Percentiles rank a stretch among this genome's conserved stretches.
phyloP scores from a whole-genome alignment of 2,329 filamentous ascomycete species.

The Lasiodiplodia sp. region DNA sequence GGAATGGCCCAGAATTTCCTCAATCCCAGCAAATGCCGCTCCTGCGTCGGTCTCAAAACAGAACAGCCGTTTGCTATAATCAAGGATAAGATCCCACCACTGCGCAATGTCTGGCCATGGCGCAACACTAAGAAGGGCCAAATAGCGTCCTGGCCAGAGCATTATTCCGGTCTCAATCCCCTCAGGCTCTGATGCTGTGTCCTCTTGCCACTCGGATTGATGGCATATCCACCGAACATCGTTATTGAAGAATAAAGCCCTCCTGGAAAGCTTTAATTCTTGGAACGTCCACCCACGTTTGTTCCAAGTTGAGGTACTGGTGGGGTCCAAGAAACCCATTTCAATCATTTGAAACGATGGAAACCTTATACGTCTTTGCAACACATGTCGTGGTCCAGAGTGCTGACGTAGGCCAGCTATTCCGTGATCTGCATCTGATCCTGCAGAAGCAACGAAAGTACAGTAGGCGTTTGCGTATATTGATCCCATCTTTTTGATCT shows the following conservation, averaged over 20 bases:
- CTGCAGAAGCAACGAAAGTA: not conserved
- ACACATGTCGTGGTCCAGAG: not conserved
- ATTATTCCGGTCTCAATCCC: too few relatives aligned
- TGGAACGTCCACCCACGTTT: not conserved
- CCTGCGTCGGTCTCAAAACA: too few relatives aligned
- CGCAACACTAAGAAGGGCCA: too few relatives aligned
- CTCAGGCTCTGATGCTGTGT: not conserved
- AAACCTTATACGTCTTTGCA: not conserved
- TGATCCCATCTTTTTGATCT: not conserved
- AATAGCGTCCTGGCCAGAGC: too few relatives aligned
- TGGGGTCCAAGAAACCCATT: rapidly evolving
- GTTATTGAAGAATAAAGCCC: not conserved
- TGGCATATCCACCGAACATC: not conserved
- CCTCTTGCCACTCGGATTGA: not conserved
- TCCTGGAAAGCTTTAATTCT: not conserved
- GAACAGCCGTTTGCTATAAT: too few relatives aligned
- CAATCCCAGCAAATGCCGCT: not conserved
- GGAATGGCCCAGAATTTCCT: not conserved
- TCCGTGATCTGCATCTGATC: not conserved
- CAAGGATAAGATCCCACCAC: too few relatives aligned
- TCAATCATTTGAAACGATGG: not conserved
- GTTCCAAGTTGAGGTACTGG: not conserved
- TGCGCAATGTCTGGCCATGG: not conserved
- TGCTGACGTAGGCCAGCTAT: not conserved
- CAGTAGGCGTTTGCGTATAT: conserved; percentile 1